Conservation (phyloP, 768 basidiomycete species). For the Lyophyllum decastes region DNA sequence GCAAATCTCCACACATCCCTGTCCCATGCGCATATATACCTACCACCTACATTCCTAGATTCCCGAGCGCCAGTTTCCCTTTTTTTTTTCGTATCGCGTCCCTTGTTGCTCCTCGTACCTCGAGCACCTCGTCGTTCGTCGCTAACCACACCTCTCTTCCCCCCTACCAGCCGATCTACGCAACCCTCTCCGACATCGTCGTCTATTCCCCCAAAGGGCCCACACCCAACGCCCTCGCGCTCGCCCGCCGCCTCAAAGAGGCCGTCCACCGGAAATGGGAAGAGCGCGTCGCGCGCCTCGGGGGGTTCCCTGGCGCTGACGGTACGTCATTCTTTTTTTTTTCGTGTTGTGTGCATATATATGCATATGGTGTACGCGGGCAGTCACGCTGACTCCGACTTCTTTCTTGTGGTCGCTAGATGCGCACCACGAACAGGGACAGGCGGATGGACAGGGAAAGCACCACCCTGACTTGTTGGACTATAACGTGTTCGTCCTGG, state of each 20-base stretch:
- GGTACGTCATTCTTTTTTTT: not conserved
- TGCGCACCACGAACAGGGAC: too few relatives aligned
- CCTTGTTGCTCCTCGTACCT: too few relatives aligned
- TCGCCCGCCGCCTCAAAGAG: slow-evolving; percentile 66
- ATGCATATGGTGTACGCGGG: too few relatives aligned
- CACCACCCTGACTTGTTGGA: slow-evolving; percentile 34
- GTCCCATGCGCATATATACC: not conserved
- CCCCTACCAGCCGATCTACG: slow-evolving; percentile 21
- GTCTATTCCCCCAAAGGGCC: slow-evolving; percentile 80
- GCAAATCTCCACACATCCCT: too few relatives aligned
- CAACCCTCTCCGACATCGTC: slow-evolving; percentile 87
- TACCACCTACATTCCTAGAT: not conserved
- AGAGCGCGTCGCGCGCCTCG: slow-evolving; percentile 37
- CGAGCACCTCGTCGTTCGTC: too few relatives aligned
- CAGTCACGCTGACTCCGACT: too few relatives aligned
- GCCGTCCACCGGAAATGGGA: slow-evolving; percentile 60
- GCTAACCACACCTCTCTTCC: not conserved
- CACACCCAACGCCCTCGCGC: slow-evolving; percentile 51
- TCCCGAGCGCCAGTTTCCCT: slow-evolving; percentile 1
- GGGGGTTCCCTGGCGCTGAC: not conserved
- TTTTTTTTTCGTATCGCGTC: not conserved
- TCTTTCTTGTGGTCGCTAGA: too few relatives aligned
- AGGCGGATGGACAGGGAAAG: too few relatives aligned
- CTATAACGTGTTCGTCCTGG: slow-evolving; percentile 82
- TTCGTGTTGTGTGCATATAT: too few relatives aligned